A percentile compares a stretch with the other conserved stretches of the same genome.
Conservation (phyloP, 306 rosid genomes). For the Sicyos edulis region DNA sequence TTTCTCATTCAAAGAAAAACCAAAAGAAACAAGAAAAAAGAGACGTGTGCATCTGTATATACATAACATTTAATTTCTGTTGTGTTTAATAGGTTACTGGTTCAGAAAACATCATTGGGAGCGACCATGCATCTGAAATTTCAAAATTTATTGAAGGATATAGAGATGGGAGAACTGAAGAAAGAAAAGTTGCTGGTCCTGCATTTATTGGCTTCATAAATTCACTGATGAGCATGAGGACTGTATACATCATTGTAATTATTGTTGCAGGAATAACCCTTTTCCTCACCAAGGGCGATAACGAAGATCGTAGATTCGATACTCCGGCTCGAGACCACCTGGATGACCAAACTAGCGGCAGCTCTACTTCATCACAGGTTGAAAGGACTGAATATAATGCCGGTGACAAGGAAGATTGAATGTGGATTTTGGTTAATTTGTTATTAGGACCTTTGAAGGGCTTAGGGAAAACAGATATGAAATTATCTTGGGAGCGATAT, state of each 20-base stretch:
- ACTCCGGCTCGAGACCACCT: constrained; percentile 36
- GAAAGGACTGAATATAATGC: constrained; percentile 43
- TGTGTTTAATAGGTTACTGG: constrained; percentile 60
- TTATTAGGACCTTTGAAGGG: neutral
- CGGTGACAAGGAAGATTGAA: constrained; percentile 77
- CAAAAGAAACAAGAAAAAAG: neutral
- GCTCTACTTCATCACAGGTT: constrained; percentile 38
- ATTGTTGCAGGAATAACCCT: constrained; percentile 48
- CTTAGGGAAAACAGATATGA: neutral
- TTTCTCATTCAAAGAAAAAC: neutral
- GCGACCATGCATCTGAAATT: constrained; percentile 68
- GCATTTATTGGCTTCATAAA: constrained; percentile 36
- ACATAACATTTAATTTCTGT: neutral
- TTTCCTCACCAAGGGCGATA: constrained; percentile 42
- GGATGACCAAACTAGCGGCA: constrained; percentile 34
- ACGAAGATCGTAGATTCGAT: constrained; percentile 40
- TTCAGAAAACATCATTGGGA: constrained; percentile 58
- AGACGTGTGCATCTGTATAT: neutral
- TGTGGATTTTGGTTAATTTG: constrained; percentile 20
- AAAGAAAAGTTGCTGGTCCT: constrained; percentile 44
- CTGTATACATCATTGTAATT: constrained; percentile 58
- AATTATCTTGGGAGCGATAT: neutral
- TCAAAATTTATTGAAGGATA: constrained; percentile 71
- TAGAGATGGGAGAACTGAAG: constrained; percentile 65
- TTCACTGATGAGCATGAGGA: constrained; percentile 50